Evolutionary conservation across 305 asterid species (phyloP), one percentile per base, ranked within the genome.

Genomic region (Rubia balearica): DNA sequence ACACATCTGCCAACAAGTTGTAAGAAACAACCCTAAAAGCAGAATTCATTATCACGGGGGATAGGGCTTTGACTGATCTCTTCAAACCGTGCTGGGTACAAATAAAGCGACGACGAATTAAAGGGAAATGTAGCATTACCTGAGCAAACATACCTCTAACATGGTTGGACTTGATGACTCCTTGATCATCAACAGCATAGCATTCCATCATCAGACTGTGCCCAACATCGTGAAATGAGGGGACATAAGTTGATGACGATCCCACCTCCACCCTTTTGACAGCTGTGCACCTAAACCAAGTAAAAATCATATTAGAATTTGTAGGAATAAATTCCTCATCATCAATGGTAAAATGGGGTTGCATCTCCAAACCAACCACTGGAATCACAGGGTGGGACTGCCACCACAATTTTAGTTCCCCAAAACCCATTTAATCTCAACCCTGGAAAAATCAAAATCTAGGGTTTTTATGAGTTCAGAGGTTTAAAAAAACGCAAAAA

Each of bases 21-120:
- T 62, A 62, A 14, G 67, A 62, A 8, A 62, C 17, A 17, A 62
- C 14, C 46, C 46, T 33, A 33, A 62, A 62, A 61, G 43, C 65
- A 22, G 38, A 10, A 60, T 27, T 60, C 0, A 22, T 60, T 4
- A 60, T 5, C 7, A 22, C 40, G 22, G 11, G 48, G 3, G 40
- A 60, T 60, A 10, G 65, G 41, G 65, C 40, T 60, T 60, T 60
- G 1, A 19, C 21, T 30, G 38, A 61, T 61, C 66, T 61, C 14
- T 61, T 61, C 8, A 61, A 41, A 17, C 64, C 64, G 36, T 33
- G 64, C 22, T 6, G 7, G 38, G 16, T 33, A 33, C 3, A 33
- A 33, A 33, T 33, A 33, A 59, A 8, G 16, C 22, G 6, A 16
- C 16, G 8, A 59, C 38, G 64, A 9, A 36, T 30, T 21, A 16